phyloP scores from a whole-genome alignment of 2,329 filamentous ascomycete species.

The Ceratocystis eucalypticola region DNA sequence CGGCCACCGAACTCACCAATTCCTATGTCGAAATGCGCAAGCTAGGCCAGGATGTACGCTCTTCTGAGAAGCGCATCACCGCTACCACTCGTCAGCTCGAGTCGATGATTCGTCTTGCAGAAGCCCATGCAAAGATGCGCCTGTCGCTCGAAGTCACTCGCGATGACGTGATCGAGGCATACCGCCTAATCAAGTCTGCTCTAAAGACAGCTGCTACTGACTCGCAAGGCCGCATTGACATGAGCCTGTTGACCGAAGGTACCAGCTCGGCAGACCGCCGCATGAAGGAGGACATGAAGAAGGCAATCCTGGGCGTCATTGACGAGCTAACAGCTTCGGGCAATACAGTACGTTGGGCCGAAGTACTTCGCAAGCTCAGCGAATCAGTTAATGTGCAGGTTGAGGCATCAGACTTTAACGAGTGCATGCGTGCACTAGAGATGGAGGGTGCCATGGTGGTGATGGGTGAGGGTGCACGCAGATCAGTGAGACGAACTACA shows the following conservation, averaged over 20 bases:
- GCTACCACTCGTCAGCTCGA: conserved; percentile 94
- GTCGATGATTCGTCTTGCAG: conserved; percentile 92
- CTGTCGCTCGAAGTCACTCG: conserved; percentile 61
- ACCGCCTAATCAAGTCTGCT: conserved; percentile 81
- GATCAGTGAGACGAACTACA: conserved; percentile 40
- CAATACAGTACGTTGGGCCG: conserved; percentile 59
- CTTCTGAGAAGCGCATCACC: conserved; percentile 89
- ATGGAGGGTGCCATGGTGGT: conserved; percentile 72
- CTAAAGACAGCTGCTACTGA: conserved; percentile 98
- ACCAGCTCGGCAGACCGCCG: conserved; percentile 77
- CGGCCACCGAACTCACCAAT: conserved; percentile 69
- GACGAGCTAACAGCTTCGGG: conserved; percentile 62
- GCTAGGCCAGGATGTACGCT: conserved; percentile 73
- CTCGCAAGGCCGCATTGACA: conserved; percentile 82
- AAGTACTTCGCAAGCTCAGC: conserved; percentile 57
- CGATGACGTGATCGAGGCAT: conserved; percentile 77
- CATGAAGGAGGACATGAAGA: conserved; percentile 63
- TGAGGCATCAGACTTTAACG: conserved; percentile 68
- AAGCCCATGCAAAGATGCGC: conserved; percentile 97
- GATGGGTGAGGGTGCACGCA: conserved; percentile 70
- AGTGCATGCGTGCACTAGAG: conserved; percentile 68
- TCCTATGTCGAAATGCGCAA: conserved; percentile 92
- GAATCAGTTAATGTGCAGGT: conserved; percentile 60
- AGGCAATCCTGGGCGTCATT: conserved; percentile 56
- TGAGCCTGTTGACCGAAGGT: conserved; percentile 91